Conservation (phyloP, 805 yeast genomes). For the Metschnikowia matae region DNA sequence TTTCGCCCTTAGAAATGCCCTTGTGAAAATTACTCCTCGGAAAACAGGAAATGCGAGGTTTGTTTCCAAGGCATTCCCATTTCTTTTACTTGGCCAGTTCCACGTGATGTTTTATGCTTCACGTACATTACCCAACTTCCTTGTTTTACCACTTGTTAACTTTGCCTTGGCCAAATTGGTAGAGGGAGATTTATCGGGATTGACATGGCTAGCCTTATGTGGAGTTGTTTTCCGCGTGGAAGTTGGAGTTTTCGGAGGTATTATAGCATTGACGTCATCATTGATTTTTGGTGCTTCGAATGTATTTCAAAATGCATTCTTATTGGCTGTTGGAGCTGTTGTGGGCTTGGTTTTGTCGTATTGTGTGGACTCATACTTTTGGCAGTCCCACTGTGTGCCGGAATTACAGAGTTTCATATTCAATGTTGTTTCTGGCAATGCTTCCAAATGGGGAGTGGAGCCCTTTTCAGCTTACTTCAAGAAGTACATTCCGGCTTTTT, state of each 20-base stretch:
- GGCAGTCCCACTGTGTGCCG: conserved; percentile 63
- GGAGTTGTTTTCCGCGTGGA: conserved; percentile 75
- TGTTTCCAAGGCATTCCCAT: conserved; percentile 46
- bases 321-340: conserved; percentile 46
- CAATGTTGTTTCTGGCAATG: conserved; percentile 72
- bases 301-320: conserved; percentile 31
- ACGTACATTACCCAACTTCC: conserved; percentile 82
- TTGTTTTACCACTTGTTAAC: conserved; percentile 72
- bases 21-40: conserved; percentile 21
- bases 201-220: conserved; percentile 55
- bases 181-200: conserved; percentile 43
- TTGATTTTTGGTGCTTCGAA: conserved; percentile 45
- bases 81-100: conserved; percentile 65
- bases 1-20: conserved; percentile 43
- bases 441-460: conserved; percentile 80
- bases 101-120: conserved; percentile 79
- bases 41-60: conserved; percentile 11
- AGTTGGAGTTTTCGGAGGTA: conserved; percentile 48
- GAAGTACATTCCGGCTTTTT: conserved; percentile 37
- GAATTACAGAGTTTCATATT: conserved; percentile 69
- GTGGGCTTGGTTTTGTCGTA: conserved; percentile 48
- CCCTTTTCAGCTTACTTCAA: conserved; percentile 68
- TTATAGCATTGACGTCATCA: conserved; percentile 46
- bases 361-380: conserved; percentile 68
- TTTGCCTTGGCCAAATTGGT: conserved; percentile 50